Conservation (phyloP, 768 basidiomycete species). For the Astraeus odoratus region DNA sequence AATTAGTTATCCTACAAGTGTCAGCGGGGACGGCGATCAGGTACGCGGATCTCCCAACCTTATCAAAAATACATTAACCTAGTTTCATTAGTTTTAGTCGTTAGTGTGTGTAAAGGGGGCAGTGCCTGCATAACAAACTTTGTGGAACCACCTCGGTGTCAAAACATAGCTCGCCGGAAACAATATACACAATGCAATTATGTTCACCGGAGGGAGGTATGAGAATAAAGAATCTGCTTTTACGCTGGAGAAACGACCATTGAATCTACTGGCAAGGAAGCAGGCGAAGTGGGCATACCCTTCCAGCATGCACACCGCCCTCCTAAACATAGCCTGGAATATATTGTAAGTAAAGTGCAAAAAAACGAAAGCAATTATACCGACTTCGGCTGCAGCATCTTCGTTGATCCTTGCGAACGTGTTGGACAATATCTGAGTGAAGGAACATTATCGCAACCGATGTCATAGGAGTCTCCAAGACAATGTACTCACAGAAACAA, state of each 20-base stretch:
- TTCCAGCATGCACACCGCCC: conserved; percentile 91
- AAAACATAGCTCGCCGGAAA: conserved; percentile 81
- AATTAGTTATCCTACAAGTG: conserved; percentile 60
- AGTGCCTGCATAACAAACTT: conserved; percentile 39
- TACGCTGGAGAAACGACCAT: conserved; percentile 40
- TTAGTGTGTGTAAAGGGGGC: conserved; percentile 7
- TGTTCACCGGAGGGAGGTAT: conserved; percentile 90
- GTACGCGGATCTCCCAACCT: conserved; percentile 35
- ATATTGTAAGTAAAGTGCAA: neutral
- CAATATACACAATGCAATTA: conserved; percentile 81
- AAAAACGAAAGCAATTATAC: conserved; percentile 1
- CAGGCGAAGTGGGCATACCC: conserved; percentile 44
- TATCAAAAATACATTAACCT: conserved; percentile 88
- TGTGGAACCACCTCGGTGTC: conserved; percentile 97
- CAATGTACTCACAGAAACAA: conserved; percentile 59
- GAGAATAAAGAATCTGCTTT: conserved; percentile 91
- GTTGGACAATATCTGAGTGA: conserved; percentile 77
- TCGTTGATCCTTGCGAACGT: conserved; percentile 92
- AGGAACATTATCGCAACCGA: conserved; percentile 9
- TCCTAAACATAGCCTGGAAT: conserved; percentile 83
- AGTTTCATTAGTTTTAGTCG: conserved; percentile 12
- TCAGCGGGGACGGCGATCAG: neutral
- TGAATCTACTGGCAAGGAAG: conserved; percentile 7
- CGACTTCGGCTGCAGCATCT: conserved; percentile 87
- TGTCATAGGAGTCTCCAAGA: conserved; percentile 7